Conservation (phyloP, 345 rosid species). For the Bruguiera sexangula region DNA sequence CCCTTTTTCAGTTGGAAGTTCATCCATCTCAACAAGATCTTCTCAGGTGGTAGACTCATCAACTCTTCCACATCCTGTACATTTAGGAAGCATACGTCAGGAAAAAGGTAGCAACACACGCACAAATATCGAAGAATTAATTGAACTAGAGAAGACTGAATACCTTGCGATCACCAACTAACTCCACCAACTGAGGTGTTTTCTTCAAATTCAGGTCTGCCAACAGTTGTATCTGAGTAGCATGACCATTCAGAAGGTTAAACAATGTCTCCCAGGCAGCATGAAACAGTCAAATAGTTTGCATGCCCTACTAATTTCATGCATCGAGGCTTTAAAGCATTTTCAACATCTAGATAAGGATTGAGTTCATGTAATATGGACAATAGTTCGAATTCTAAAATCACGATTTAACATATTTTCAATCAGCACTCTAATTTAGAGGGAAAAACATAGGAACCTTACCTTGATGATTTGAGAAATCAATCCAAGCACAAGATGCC, state of each 20-base stretch:
- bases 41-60: conserved; percentile 98
- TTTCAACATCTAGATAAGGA: not conserved
- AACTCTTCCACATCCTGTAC: conserved; percentile 94
- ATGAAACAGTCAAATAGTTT: not conserved
- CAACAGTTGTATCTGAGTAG: conserved; percentile 77
- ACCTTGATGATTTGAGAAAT: conserved; percentile 97
- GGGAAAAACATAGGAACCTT: conserved; percentile 15
- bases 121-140: not conserved
- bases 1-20: conserved; percentile 86
- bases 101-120: not conserved
- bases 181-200: conserved; percentile 89
- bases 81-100: conserved; percentile 10
- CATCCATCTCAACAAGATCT: conserved; percentile 96
- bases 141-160: not conserved
- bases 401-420: not conserved
- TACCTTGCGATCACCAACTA: conserved; percentile 89
- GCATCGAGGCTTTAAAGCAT: not conserved
- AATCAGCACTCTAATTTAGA: not conserved
- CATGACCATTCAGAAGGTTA: conserved; percentile 21
- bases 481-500: conserved; percentile 95
- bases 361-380: not conserved
- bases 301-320: not conserved
- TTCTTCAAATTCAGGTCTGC: conserved; percentile 98
- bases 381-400: not conserved
- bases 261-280: not conserved